Conservation (phyloP, 2,329 filamentous ascomycete genomes). For the Alternaria brassicae region DNA sequence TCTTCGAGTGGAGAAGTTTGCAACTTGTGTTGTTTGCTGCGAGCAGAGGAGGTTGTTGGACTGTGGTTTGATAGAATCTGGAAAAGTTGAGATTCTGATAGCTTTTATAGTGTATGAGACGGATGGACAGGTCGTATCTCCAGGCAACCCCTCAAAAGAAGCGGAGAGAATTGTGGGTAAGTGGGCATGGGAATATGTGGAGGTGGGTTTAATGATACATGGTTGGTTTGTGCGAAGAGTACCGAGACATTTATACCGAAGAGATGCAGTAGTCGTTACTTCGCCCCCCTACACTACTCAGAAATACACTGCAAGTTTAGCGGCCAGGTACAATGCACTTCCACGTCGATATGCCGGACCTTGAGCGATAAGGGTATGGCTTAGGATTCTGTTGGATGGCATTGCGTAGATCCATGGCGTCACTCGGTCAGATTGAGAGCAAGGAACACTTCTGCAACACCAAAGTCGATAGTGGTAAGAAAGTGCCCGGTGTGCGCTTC, state of each 20-base stretch:
- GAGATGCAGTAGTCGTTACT: conserved; percentile 5
- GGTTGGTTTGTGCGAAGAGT: conserved; percentile 23
- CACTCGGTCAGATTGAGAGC: conserved; percentile 21
- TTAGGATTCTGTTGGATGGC: conserved; percentile 19
- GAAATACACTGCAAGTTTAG: conserved; percentile 17
- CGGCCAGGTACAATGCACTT: conserved; percentile 16
- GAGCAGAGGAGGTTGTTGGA: neutral
- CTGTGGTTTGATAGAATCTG: neutral
- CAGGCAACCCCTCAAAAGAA: conserved; percentile 21
- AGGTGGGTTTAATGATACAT: conserved; percentile 30
- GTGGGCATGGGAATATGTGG: conserved; percentile 27
- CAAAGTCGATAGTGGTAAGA: conserved; percentile 14
- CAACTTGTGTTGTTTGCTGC: neutral
- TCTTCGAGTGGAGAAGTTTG: neutral
- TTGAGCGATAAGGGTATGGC: conserved; percentile 26
- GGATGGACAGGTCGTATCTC: conserved; percentile 18
- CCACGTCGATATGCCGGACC: conserved; percentile 25
- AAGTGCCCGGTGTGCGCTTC: conserved; percentile 11
- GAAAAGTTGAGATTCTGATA: conserved; percentile 13
- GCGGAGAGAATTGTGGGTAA: conserved; percentile 40
- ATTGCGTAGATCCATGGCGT: conserved; percentile 28
- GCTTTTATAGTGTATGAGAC: conserved; percentile 22
- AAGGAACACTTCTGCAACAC: conserved; percentile 6
- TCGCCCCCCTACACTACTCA: conserved; percentile 17
- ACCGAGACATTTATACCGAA: conserved; percentile 31